Base-by-base conservation (phyloP, 306 rosid species). In the Glycyrrhiza uralensis region DNA sequence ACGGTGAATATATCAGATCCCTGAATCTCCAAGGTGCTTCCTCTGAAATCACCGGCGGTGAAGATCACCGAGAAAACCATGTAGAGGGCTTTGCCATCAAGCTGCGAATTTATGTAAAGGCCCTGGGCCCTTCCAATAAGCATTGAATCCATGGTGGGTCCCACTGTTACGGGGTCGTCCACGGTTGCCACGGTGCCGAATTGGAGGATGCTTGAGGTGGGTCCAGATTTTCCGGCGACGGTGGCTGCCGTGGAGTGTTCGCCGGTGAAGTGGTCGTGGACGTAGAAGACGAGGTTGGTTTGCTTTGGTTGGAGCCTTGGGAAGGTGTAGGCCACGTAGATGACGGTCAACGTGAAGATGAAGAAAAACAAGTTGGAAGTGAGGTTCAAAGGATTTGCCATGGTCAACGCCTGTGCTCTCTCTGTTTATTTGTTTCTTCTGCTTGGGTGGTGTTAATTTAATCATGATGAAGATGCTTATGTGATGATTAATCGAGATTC, bases 81-180 rank as follows among this genome's bases (percentile, higher is more conserved):
- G 52, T 82, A 76, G 74, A 86, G 32, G 0, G 75, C 87, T 60
- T 82, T 80, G 2, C 91, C 94, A 2, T 82, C 86, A 60, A 80
- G 69, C 38, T 75, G 87, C 11, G 94, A 84, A 76, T 86, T 84
- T n/a, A 84, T 19, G 71, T 82, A 86, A 45, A 80, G 1, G 4
- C 94, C 94, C 71, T 85, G 91, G 6, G 87, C 89, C 71, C 91
- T 82, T 13, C 91, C 91, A 17, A 86, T 84, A 47, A 67, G 45
- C 14, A 45, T 15, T 4, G 94, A 86, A 2, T 80, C 79, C 1
- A 69, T 73, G 35, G 11, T 39, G 49, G 89, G 83, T 24, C 87
- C 89, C 33, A 28, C 83, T 7, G 94, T 86, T 7, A 86, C 86
- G 0, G 79, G 85, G 67, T 86, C 87, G 13, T 86, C 91, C 2